phyloP scores from a whole-genome alignment of 1,284 basidiomycete species.

The Takashimella koratensis region DNA sequence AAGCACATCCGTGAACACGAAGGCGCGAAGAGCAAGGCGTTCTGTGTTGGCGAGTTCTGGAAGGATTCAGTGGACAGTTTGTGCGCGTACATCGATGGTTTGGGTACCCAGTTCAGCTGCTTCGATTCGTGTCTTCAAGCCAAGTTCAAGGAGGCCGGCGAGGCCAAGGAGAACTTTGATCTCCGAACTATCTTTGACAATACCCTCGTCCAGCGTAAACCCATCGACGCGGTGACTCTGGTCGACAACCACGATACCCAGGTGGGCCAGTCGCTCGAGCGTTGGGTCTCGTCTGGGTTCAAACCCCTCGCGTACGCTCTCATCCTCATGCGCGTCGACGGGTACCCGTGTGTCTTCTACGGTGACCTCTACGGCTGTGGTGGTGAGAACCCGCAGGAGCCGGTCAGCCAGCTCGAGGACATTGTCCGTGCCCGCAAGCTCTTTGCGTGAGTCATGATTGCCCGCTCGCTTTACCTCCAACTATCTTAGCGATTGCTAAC shows the following conservation, averaged over 20 bases:
- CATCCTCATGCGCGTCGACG: slow-evolving; percentile 73
- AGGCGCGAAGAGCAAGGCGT: slow-evolving; percentile 47
- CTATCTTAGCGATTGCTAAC: neutral
- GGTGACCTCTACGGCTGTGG: slow-evolving; percentile 68
- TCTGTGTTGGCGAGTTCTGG: slow-evolving; percentile 58
- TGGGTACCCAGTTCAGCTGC: slow-evolving; percentile 56
- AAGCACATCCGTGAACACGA: slow-evolving; percentile 52
- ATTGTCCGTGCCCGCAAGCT: slow-evolving; percentile 54
- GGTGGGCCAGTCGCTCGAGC: slow-evolving; percentile 55
- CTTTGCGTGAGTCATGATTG: slow-evolving; percentile 41
- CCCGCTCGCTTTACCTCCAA: neutral
- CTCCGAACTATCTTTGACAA: slow-evolving; percentile 57
- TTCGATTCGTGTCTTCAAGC: slow-evolving; percentile 58
- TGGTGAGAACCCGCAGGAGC: slow-evolving; percentile 52
- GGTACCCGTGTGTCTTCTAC: slow-evolving; percentile 94
- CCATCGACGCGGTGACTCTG: slow-evolving; percentile 59
- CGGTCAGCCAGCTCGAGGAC: slow-evolving; percentile 53
- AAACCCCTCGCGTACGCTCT: slow-evolving; percentile 70
- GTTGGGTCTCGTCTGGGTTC: slow-evolving; percentile 56
- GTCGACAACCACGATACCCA: slow-evolving; percentile 58
- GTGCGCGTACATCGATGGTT: slow-evolving; percentile 42
- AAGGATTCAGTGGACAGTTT: slow-evolving; percentile 49
- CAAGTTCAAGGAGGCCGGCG: slow-evolving; percentile 52
- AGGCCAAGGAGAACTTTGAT: slow-evolving; percentile 53
- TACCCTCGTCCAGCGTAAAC: slow-evolving; percentile 54